A percentile compares a stretch with the other conserved stretches of the same genome.
phyloP scores from a whole-genome alignment of 345 rosid genomes.

The Gossypioides kirkii region DNA sequence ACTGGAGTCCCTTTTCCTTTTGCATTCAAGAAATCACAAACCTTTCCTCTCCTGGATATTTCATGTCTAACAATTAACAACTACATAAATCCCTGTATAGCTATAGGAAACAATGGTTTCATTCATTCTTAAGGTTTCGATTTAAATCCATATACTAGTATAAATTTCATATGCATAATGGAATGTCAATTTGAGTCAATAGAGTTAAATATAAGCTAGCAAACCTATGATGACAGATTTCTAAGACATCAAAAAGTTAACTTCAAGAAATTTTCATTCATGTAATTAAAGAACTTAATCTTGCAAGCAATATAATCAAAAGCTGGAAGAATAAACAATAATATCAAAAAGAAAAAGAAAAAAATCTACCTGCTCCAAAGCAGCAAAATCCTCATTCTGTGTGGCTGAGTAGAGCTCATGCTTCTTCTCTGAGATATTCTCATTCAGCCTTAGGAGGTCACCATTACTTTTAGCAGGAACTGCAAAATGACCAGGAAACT shows the following conservation, averaged over 20 bases:
- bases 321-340: neutral
- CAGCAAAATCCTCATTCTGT: constrained; percentile 77
- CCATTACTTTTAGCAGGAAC: constrained; percentile 32
- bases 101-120: neutral
- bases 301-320: neutral
- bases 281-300: neutral
- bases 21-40: neutral
- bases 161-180: neutral
- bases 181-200: neutral
- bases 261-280: neutral
- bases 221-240: neutral
- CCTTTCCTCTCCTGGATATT: neutral
- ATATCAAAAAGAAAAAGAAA: neutral
- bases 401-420: constrained; percentile 45
- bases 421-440: constrained; percentile 26
- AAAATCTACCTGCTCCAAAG: constrained; percentile 78
- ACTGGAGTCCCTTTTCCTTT: neutral
- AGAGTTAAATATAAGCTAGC: neutral
- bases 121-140: neutral
- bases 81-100: neutral
- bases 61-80: neutral
- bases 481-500: constrained; percentile 26
- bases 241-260: neutral
- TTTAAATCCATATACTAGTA: neutral
- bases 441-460: constrained; percentile 24